Conservation (phyloP, 768 basidiomycete species). For the Boletus reticulatus region DNA sequence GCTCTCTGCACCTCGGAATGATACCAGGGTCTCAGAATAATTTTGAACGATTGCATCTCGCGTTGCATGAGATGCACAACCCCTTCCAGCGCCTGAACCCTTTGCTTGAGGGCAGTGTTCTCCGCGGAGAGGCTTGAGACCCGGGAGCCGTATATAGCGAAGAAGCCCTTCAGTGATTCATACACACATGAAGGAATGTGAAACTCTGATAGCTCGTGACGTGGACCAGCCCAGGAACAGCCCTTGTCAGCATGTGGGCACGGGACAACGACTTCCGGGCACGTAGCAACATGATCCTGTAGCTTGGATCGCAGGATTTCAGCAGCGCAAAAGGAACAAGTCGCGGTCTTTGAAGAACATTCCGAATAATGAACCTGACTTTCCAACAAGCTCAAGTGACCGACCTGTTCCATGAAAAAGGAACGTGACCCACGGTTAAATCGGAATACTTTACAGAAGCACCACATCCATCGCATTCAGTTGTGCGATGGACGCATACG, state of each 20-base stretch:
- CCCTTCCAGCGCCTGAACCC: conserved; percentile 58
- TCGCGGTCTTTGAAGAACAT: conserved; percentile 37
- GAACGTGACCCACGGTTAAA: conserved; percentile 35
- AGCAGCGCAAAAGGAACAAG: conserved; percentile 41
- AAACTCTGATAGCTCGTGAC: conserved; percentile 29
- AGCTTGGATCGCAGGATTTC: conserved; percentile 36
- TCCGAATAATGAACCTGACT: conserved; percentile 38
- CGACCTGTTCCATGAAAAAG: background rate
- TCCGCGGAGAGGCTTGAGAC: conserved; percentile 53
- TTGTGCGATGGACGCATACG: conserved; percentile 35
- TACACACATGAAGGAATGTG: conserved; percentile 53
- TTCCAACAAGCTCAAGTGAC: conserved; percentile 1
- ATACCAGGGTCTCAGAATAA: conserved; percentile 68
- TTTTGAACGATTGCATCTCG: conserved; percentile 56
- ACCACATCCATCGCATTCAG: conserved; percentile 41
- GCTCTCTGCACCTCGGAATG: conserved; percentile 33
- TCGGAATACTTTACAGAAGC: conserved; percentile 33
- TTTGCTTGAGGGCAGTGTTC: conserved; percentile 60
- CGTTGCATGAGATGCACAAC: conserved; percentile 47
- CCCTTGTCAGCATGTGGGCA: conserved; percentile 51
- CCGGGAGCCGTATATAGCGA: conserved; percentile 41
- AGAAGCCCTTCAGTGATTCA: conserved; percentile 60
- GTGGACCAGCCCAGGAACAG: conserved; percentile 53
- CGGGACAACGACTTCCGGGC: conserved; percentile 37
- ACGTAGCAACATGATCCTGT: conserved; percentile 36